Evolutionary conservation across 768 basidiomycete species (phyloP), one percentile per base, ranked within the genome.

Genomic region (Termitomyces sp.): DNA sequence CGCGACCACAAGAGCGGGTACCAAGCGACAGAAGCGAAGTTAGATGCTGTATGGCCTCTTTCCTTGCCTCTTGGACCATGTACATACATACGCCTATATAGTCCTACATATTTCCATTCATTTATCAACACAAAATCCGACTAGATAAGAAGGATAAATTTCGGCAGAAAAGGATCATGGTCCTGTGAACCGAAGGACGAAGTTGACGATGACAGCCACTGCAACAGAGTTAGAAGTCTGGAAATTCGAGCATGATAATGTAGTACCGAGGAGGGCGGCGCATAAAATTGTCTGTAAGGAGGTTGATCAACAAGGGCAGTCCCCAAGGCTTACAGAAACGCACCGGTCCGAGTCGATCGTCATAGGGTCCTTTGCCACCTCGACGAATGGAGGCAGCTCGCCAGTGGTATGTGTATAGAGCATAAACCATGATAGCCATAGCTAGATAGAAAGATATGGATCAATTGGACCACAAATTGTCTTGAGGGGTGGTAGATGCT

Each of bases 351-450:
- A 97, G 70, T 52, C 97, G 82, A 71, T 99, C 97, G 64, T 99
- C 97, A 69, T 98, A 98, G 7, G 96, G 95, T 7, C 94, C 95
- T 54, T 91, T 82, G 10, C 94, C 93, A 44, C 96, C 91, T 33
- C 84, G 78, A 47, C 95, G 85, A 66, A 99, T 99, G 23, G 94
- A 90, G 25, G 85, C 83, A 7, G 96, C 97, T 59, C 97, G 84
- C 92, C 94, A 96, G 68, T 98, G 96, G 68, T 94, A 99, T 39
- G 94, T 93, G 62, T 89, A 88, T 13, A 99, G 73, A 2, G 97
- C 96, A 69, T 99, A 99, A 10, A 91, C 68, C 97, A 99, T 98
- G 56, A 98, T 94, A 20, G 84, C 91, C 85, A 98, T 91, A 35
- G 96, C 96, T 96, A 63, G 35, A n/a, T 4, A 38, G 20, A 38